A percentile compares a stretch with the other conserved stretches of the same genome.
Evolutionary conservation across 2,329 filamentous ascomycete genomes (phyloP).

Genomic region (Penicillium sumatraense): DNA sequence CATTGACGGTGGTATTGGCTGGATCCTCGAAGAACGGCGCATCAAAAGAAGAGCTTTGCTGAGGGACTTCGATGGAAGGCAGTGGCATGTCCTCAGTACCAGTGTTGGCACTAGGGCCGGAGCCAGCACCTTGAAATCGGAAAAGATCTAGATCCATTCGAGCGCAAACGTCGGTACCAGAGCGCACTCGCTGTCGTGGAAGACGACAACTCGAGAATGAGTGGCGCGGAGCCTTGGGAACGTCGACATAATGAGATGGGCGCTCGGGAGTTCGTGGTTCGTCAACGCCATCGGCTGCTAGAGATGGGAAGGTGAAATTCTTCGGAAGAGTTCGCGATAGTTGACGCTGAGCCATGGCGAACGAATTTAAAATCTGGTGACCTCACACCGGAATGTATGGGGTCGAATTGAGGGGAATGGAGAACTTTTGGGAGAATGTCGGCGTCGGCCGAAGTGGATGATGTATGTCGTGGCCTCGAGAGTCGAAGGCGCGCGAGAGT

Average conservation of each 20-base stretch:
- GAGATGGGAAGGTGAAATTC: slow-evolving; percentile 50
- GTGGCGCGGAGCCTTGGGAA: slow-evolving; percentile 51
- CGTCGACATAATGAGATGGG: slow-evolving; percentile 41
- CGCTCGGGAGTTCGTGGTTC: slow-evolving; percentile 51
- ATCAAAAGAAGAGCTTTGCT: slow-evolving; percentile 32
- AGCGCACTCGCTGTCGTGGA: slow-evolving; percentile 45
- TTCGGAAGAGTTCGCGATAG: slow-evolving; percentile 53
- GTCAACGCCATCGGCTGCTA: slow-evolving; percentile 25
- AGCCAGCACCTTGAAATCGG: slow-evolving; percentile 34
- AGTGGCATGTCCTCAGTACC: slow-evolving; percentile 41
- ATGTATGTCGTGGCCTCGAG: slow-evolving; percentile 10
- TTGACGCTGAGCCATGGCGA: slow-evolving; percentile 44
- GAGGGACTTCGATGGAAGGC: slow-evolving; percentile 49
- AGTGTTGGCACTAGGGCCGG: slow-evolving; percentile 16
- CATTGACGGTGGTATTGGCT: slow-evolving; percentile 31
- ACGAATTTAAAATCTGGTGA: slow-evolving; percentile 12
- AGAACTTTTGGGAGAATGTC: slow-evolving; percentile 13
- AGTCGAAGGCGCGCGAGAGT: slow-evolving; percentile 16
- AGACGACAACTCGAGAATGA: slow-evolving; percentile 47
- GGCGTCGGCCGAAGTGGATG: not conserved
- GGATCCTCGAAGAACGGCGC: slow-evolving; percentile 29
- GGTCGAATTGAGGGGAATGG: not conserved
- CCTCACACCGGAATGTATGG: slow-evolving; percentile 6
- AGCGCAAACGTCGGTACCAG: slow-evolving; percentile 42
- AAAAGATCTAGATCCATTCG: slow-evolving; percentile 41